Base-by-base conservation (phyloP, 164 flowering plant genomes). In the Nymphaea colorata region DNA sequence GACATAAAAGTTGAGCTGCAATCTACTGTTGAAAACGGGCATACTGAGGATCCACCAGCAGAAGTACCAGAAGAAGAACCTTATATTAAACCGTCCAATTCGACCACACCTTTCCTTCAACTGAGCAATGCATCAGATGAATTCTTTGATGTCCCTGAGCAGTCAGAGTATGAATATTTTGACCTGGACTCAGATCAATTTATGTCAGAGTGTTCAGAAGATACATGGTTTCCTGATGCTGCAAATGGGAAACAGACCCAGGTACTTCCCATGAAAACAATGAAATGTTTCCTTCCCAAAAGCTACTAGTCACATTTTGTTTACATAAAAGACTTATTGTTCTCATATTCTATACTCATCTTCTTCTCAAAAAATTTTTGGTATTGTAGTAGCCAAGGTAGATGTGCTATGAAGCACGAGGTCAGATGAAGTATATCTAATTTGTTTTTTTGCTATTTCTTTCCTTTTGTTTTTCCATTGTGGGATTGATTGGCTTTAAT, bases 111-210 rank as follows among this genome's bases (percentile, higher is more conserved):
- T 14, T 72, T 72, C 66, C 66, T 63, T 36, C 74, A 79, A 63
- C 72, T 85, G 44, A 81, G 76, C 71, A 87, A 87, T 76, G 75
- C 77, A 12, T 64, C 78, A 59, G 92, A 87, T 72, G 92, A 85
- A 64, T 87, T 87, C 59, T 85, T 79, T 77, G 92, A 87, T 71
- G 92, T 83, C 61, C 82, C 84, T 3, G 92, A 85, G 70, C 83
- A 82, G 57, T 73, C 78, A 11, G 87, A 85, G 64, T 76, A 73
- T 70, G 82, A 81, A 61, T 76, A 57, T 45, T 51, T 51, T 51
- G 57, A 51, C 8, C 57, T 51, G 8, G 57, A 51, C 57, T 51
- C 57, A 3, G 57, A 51, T 10, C 57, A 51, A 10, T 51, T 51
- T 10, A 51, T 51, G 57, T 51, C 57, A 51, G 12, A 51, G 57